A percentile compares a stretch with the other conserved stretches of the same genome.
These are phyloP conservation scores for Rubus parviflorus DNA, from an alignment of 306 rosid genomes.

Conservation along the genomic window DNA sequence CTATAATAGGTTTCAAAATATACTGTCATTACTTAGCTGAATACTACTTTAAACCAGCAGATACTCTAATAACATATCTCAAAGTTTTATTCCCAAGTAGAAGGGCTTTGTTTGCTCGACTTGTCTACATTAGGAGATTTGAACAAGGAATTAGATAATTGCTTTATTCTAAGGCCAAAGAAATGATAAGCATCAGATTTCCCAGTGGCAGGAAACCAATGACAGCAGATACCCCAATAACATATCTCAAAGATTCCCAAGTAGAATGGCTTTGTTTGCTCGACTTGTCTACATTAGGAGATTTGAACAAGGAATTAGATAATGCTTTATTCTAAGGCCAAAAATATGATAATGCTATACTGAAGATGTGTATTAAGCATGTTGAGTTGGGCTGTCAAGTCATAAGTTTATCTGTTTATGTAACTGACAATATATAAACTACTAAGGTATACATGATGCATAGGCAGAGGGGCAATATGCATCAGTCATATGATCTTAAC, in stretches of 20 bases:
- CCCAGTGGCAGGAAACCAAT: background rate
- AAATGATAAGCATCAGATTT: too few species aligned
- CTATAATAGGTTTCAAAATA: background rate
- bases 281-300: background rate
- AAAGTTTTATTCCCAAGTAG: background rate
- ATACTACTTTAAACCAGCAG: background rate
- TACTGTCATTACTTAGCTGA: background rate
- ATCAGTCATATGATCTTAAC: background rate
- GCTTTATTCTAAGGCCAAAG: background rate
- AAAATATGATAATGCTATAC: background rate
- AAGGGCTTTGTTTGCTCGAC: background rate
- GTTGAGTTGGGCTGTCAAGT: background rate
- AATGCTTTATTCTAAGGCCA: background rate
- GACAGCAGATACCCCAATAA: background rate
- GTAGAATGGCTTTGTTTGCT: background rate
- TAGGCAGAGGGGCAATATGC: background rate
- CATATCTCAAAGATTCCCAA: background rate
- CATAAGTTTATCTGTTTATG: background rate
- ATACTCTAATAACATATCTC: background rate
- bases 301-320: background rate
- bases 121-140: background rate
- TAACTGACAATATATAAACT: background rate
- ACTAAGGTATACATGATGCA: background rate
- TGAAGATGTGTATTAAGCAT: background rate
- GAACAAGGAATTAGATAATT: background rate